Conservation (phyloP, 2,329 filamentous ascomycete species). For the Westerdykella sp. region DNA sequence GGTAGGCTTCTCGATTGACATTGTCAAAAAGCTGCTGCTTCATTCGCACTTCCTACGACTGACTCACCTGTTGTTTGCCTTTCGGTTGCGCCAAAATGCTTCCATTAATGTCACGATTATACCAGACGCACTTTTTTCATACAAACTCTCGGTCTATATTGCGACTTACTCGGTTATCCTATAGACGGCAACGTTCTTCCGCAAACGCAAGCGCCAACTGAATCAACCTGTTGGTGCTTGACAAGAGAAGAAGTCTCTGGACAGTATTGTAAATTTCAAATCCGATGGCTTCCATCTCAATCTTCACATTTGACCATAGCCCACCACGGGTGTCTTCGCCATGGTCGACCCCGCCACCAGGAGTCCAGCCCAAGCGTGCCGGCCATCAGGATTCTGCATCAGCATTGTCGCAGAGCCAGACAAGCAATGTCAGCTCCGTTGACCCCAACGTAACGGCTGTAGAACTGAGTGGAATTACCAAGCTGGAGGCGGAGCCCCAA, state of each 20-base stretch:
- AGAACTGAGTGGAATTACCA: slow-evolving; percentile 51
- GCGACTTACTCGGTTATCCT: slow-evolving; percentile 6
- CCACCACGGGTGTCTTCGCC: slow-evolving; percentile 84
- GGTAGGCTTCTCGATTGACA: no score
- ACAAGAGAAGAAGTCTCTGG: not conserved
- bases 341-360: slow-evolving; percentile 60
- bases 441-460: slow-evolving; percentile 6
- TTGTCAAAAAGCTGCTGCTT: no score
- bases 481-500: slow-evolving; percentile 83
- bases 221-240: not conserved
- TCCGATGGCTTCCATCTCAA: slow-evolving; percentile 84
- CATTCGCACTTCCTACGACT: no score
- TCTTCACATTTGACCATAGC: slow-evolving; percentile 91
- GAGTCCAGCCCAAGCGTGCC: slow-evolving; percentile 10
- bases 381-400: slow-evolving; percentile 14
- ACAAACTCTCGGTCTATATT: slow-evolving; percentile 46
- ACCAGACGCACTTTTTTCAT: slow-evolving; percentile 46
- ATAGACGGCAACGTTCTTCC: slow-evolving; percentile 5
- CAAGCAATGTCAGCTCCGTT: not conserved
- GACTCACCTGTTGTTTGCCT: slow-evolving; percentile 17
- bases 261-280: not conserved
- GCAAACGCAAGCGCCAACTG: not conserved
- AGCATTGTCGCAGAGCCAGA: slow-evolving; percentile 7
- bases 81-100: slow-evolving; percentile 44
- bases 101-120: slow-evolving; percentile 43